Base-by-base conservation (phyloP, 345 rosid species). In the Acer campestre region DNA sequence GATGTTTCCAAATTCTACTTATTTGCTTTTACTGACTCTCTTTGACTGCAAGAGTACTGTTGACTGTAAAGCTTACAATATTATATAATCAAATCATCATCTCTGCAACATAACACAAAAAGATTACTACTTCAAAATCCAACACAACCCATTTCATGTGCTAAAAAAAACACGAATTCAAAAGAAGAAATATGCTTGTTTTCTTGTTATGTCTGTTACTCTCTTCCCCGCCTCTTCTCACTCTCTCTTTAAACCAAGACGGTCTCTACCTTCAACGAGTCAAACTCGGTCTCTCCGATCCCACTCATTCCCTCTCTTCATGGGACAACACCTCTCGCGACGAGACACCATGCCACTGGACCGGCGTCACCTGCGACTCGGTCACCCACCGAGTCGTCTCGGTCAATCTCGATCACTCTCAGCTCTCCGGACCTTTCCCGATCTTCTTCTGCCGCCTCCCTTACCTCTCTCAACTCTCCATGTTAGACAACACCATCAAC, bases 341-440 rank as follows among this genome's bases (percentile, higher is more conserved):
- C 81, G 83, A 79, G 38, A 86, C 89, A 0, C 99, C 98, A 0
- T 92, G 99, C 86, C 48, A 72, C 40, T 94, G 99, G 98, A 3
- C 14, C 51, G 97, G 97, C 58, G 76, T 94, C 81, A n/a, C 73
- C 25, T 94, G 99, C 87, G 85, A 91, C 83, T 3, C 79, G 0
- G 14, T 48, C 2, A 74, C 88, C 63, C 75, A 59, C 56, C 71
- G 81, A 14, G 96, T 96, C 84, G 64, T 17, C 77, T 82, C 93
- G 16, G 75, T 93, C 70, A 22, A 92, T 79, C 90, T 96, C 71
- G 80, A 96, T 10, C 5, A 70, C 44, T 83, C 79, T 42, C 77
- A 55, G 69, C 92, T 96, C 84, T 44, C 77, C 56, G 98, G 99
- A 2, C 90, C 94, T 66, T 94, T 96, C 84, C 98, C 98, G 1